phyloP scores from a whole-genome alignment of 306 rosid genomes.

The Trifolium repens region DNA sequence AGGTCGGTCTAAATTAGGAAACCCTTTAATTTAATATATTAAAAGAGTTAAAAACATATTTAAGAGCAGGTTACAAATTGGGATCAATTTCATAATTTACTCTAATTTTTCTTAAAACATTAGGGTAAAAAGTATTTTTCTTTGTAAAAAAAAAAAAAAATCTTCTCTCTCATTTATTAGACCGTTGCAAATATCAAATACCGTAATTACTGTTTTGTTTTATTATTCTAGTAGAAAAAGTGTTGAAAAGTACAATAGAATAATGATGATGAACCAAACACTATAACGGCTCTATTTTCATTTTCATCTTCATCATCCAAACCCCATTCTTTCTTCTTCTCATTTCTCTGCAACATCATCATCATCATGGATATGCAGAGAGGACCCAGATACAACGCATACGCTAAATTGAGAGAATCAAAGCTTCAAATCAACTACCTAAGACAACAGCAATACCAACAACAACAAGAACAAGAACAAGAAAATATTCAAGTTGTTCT shows the following conservation, averaged over 20 bases:
- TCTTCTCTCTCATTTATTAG: no score
- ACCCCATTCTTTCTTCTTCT: constrained; percentile 46
- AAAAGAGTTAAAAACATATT: no score
- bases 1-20: no score
- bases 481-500: constrained; percentile 16
- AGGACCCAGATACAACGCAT: constrained; percentile 82
- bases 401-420: constrained; percentile 67
- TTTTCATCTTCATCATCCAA: constrained; percentile 15
- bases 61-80: no score
- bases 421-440: constrained; percentile 55
- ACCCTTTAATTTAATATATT: no score
- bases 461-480: constrained; percentile 26
- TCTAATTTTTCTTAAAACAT: no score
- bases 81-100: no score
- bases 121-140: no score
- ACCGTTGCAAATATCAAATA: no score
- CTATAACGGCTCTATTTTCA: constrained; percentile 7
- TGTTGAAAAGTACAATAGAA: not conserved
- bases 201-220: no score
- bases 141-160: no score
- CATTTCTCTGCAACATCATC: not conserved
- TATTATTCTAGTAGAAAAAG: not conserved
- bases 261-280: not conserved
- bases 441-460: constrained; percentile 41
- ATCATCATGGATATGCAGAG: constrained; percentile 63